Conservation (phyloP, 768 basidiomycete species). For the Lentinula raphanica region DNA sequence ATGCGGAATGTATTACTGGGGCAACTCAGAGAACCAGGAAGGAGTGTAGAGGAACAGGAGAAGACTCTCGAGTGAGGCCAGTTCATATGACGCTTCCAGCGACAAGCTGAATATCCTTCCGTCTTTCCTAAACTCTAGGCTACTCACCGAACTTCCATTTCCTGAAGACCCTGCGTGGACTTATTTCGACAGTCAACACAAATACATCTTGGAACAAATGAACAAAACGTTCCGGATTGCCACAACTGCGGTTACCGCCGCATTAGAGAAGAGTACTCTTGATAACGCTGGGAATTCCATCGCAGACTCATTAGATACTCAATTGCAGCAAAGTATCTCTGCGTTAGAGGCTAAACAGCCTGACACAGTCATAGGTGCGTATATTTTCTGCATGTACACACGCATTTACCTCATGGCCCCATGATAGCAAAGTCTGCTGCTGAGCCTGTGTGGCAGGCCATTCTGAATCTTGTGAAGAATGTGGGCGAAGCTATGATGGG, state of each 20-base stretch:
- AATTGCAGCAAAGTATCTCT: conserved; percentile 56
- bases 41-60: conserved; percentile 90
- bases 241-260: conserved; percentile 50
- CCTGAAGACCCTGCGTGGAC: conserved; percentile 93
- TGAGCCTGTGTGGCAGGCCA: conserved; percentile 77
- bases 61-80: conserved; percentile 95
- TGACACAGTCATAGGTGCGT: conserved; percentile 56
- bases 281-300: conserved; percentile 35
- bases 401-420: conserved; percentile 6
- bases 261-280: conserved; percentile 35
- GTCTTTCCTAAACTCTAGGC: conserved; percentile 58
- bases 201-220: conserved; percentile 77
- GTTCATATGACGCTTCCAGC: too few species aligned
- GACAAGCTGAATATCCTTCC: conserved; percentile 8
- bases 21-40: conserved; percentile 75
- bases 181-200: conserved; percentile 92
- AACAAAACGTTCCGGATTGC: conserved; percentile 53
- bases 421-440: conserved; percentile 60
- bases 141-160: conserved; percentile 80
- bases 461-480: conserved; percentile 74
- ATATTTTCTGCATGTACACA: not conserved
- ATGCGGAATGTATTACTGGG: conserved; percentile 74
- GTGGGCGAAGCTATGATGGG: conserved; percentile 81
- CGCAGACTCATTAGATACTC: conserved; percentile 40
- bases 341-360: conserved; percentile 61